Percentiles rank a stretch among this genome's conserved stretches.
phyloP scores from a whole-genome alignment of 1,139 yeast genomes.

The Saccharomyces hybrid region DNA sequence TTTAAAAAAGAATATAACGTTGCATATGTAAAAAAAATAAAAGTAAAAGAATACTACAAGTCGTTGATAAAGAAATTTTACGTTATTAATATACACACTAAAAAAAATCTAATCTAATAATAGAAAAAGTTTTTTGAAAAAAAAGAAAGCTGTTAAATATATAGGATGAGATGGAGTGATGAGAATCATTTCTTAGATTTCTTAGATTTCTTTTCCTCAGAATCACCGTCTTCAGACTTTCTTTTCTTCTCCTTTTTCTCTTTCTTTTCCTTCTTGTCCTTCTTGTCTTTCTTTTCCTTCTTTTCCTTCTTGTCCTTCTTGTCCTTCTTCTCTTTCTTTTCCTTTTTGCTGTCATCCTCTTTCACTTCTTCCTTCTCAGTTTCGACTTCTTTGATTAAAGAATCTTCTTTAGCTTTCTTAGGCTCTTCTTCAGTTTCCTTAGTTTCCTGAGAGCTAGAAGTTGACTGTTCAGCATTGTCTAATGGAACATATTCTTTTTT shows the following conservation, averaged over 20 bases:
- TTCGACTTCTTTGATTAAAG: conserved; percentile 33
- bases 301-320: conserved; percentile 49
- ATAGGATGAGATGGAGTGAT: background rate
- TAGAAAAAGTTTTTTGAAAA: background rate
- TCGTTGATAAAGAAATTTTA: background rate
- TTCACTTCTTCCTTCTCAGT: conserved; percentile 22
- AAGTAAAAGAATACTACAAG: background rate
- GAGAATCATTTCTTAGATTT: conserved; percentile 39
- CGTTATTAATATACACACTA: background rate
- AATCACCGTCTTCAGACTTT: conserved; percentile 53
- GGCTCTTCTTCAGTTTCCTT: conserved; percentile 31
- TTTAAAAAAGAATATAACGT: background rate
- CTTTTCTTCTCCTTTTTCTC: conserved; percentile 60
- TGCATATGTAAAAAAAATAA: background rate
- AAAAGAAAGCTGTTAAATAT: background rate
- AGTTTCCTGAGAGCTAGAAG: conserved; percentile 25
- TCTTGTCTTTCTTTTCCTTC: conserved; percentile 53
- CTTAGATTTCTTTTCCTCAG: conserved; percentile 48
- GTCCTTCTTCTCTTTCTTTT: conserved; percentile 42
- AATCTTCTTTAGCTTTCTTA: conserved; percentile 28
- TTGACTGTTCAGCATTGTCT: conserved; percentile 46
- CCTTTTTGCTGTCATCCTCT: conserved; percentile 31
- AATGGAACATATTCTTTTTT: conserved; percentile 78
- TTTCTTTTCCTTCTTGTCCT: conserved; percentile 59
- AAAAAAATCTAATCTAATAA: background rate